phyloP scores from a whole-genome alignment of 2,329 filamentous ascomycete species.

The Botrytis tulipae region DNA sequence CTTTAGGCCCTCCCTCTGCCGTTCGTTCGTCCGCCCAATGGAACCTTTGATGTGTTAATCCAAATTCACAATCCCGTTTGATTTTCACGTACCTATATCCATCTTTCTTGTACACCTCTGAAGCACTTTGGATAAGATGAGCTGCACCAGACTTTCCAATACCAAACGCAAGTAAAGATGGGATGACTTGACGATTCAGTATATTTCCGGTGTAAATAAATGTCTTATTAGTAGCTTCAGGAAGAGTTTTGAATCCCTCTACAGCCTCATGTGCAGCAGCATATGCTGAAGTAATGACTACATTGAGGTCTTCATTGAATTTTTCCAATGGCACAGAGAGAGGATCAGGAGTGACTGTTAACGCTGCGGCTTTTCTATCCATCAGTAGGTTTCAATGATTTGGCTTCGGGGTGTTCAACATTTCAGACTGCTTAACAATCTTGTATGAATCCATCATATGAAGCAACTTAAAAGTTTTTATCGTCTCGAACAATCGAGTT shows the following conservation, averaged over 20 bases:
- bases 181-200: slow-evolving; percentile 39
- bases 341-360: slow-evolving; percentile 4
- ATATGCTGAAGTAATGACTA: slow-evolving; percentile 43
- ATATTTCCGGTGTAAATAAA: slow-evolving; percentile 49
- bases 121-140: slow-evolving; percentile 40
- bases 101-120: slow-evolving; percentile 39
- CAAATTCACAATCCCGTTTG: neutral
- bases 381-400: neutral
- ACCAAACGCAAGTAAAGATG: slow-evolving; percentile 40
- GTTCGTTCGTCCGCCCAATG: slow-evolving; percentile 52
- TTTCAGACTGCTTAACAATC: neutral
- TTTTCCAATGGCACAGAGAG: slow-evolving; percentile 36
- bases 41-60: slow-evolving; percentile 40
- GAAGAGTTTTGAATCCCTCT: slow-evolving; percentile 35
- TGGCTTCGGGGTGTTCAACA: neutral
- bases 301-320: slow-evolving; percentile 38
- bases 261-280: slow-evolving; percentile 43
- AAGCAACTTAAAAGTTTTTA: neutral
- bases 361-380: neutral
- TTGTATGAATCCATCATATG: neutral
- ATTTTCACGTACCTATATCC: slow-evolving; percentile 39
- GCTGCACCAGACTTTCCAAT: slow-evolving; percentile 42
- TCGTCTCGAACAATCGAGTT: neutral
- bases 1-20: slow-evolving; percentile 40
- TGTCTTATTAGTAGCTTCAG: slow-evolving; percentile 38